phyloP scores from a whole-genome alignment of 306 rosid genomes.

The Glycine tomentella region DNA sequence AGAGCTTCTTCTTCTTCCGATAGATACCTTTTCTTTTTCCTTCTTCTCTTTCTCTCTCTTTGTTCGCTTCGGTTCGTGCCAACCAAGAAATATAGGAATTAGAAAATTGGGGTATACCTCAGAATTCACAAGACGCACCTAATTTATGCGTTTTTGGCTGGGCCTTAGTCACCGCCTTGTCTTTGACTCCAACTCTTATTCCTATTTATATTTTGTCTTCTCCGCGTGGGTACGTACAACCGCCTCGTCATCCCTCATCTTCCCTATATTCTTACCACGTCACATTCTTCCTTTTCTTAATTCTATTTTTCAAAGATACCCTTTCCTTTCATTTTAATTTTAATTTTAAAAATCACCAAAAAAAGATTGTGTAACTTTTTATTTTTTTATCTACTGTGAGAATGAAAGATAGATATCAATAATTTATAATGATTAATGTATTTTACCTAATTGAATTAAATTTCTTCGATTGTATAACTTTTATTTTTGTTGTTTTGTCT shows the following conservation, averaged over 20 bases:
- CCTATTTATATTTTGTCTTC: conserved; percentile 32
- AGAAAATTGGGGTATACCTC: background rate
- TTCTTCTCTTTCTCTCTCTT: background rate
- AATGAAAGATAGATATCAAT: too few species aligned
- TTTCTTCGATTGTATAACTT: too few species aligned
- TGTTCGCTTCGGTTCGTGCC: conserved; percentile 14
- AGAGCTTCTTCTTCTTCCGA: conserved; percentile 60
- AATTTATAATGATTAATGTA: too few species aligned
- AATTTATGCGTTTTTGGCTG: conserved; percentile 27
- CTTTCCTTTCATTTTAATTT: background rate
- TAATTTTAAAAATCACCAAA: too few species aligned
- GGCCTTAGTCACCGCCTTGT: conserved; percentile 41
- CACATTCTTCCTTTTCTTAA: background rate
- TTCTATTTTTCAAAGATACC: background rate
- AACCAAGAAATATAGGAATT: conserved; percentile 31
- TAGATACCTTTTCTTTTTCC: conserved; percentile 13
- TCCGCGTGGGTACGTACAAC: background rate
- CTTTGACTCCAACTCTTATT: conserved; percentile 34
- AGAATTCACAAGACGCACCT: conserved; percentile 27
- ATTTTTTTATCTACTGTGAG: too few species aligned
- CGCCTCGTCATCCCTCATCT: conserved; percentile 31
- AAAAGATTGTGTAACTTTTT: too few species aligned
- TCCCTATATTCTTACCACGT: conserved; percentile 30
- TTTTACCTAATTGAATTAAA: too few species aligned
- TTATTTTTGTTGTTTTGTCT: too few species aligned